A percentile compares a stretch with the other conserved stretches of the same genome.
Evolutionary conservation across 208 protist genomes (phyloP).

Genomic region (Leishmania mexicana): DNA sequence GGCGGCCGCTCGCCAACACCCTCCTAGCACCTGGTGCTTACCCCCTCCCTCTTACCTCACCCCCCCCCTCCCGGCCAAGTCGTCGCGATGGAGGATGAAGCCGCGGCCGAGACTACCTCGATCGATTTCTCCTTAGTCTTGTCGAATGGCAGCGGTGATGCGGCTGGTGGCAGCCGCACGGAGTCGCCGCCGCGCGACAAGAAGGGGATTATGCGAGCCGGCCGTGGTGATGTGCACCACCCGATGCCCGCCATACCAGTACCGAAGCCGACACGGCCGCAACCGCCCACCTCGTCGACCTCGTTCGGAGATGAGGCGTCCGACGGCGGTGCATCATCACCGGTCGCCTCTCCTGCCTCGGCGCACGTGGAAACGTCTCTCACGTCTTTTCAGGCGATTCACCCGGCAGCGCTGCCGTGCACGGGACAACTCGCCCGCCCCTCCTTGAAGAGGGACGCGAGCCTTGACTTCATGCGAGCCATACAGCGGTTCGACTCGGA

Average conservation of each 20-base stretch:
- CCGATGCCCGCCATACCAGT: not conserved
- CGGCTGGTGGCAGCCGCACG: not conserved
- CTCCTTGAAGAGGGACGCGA: constrained; percentile 6
- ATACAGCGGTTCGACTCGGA: constrained; percentile 18
- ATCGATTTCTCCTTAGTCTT: constrained; percentile 29
- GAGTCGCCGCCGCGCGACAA: not conserved
- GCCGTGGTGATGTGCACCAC: constrained; percentile 8
- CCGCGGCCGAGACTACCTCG: constrained; percentile 19
- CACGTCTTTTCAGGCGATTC: not conserved
- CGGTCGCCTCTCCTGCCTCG: not conserved
- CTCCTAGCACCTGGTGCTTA: not conserved
- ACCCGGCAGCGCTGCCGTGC: not conserved
- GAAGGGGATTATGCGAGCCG: not conserved
- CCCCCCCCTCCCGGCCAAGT: not conserved
- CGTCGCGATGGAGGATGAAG: constrained; percentile 14
- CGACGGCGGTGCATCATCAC: not conserved
- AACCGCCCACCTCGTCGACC: not conserved
- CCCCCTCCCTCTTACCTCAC: not conserved
- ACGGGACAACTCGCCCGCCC: not conserved
- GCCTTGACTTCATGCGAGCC: constrained; percentile 15
- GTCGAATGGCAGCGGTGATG: constrained; percentile 4
- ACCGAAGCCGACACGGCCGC: not conserved
- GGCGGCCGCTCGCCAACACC: not conserved
- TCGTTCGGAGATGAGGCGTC: not conserved
- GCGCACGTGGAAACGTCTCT: not conserved